Evolutionary conservation across 2,329 filamentous ascomycete genomes (phyloP), one percentile per base, ranked within the genome.

Genomic region (Gaeumannomyces sp.): DNA sequence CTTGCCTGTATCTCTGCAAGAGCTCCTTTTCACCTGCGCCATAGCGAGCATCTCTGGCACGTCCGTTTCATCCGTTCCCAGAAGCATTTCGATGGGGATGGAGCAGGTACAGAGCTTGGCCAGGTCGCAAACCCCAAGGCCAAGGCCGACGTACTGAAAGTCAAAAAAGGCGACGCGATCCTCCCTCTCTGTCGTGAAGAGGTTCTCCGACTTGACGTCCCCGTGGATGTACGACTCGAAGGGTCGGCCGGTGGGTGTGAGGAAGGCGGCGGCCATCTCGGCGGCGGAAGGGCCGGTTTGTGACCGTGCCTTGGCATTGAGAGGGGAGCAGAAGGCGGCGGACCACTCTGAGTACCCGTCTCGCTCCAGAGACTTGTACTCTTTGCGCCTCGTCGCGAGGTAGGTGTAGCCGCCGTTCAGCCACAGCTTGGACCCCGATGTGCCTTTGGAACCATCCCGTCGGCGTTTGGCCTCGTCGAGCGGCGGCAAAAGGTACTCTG

Each of bases 331-430:
- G 10, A 89, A 76, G 0, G 76, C 72, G 1, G 72, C 68, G 0
- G 77, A 81, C 86, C 87, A 90, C 70, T 87, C 85, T 0, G 81
- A 83, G 22, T 76, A 73, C 0, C 70, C 66, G 61, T 86, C 83
- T 0, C 72, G 67, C 0, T 70, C 74, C 0, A 90, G 79, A 0
- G 72, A 74, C 0, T 71, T 71, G 66, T 85, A 88, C 71, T 90
- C 88, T 25, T 73, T 80, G 10, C 77, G 77, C 6, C 88, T 80
- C 0, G 88, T 90, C 0, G 85, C 83, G 0, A 90, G 83, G 68
- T 90, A 90, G 0, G 87, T 89, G 70, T 90, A 90, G 0, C 88
- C 87, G 1, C 88, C 88, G 59, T 89, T 88, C 8, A 87, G 73
- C 88, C 88, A 90, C 2, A 85, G 67, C 6, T 73, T 76, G 14